Evolutionary conservation across 441 rosid species (phyloP), one percentile per base, ranked within the genome.

Genomic region (Hura crepitans): DNA sequence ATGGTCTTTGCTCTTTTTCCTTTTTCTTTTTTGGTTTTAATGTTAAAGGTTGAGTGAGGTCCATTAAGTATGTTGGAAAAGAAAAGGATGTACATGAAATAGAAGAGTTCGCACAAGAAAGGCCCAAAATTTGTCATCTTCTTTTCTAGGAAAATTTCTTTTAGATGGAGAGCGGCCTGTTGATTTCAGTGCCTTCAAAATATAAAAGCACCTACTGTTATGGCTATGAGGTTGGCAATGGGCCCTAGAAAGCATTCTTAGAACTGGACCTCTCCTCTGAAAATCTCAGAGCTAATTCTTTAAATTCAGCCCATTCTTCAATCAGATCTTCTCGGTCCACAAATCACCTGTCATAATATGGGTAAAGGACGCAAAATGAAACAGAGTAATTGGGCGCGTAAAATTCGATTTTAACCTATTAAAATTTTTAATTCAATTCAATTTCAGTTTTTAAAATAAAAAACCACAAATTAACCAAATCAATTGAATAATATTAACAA

Each of bases 131-230:
- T n/a, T 54, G 43, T 27, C 65, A 4, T 27, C 56, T 54, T 51
- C 66, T 66, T 81, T 75, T 74, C 35, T 65, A 33, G 54, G 45
- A 30, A 56, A 23, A 53, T 65, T 72, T 69, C 72, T 68, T 50
- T 50, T 10, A 39, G 50, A 73, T 75, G 81, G 77, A 73, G 80
- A 76, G 75, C 75, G 71, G 68, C 73, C 74, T 62, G 79, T 68
- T 77, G 79, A 75, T 79, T 82, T 75, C 84, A 80, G 78, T 80
- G 83, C 77, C 46, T 27, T 18, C 54, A 15, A n/a, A n/a, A 61
- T n/a, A 31, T 2, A 30, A 35, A 9, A n/a, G 11, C n/a, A 35
- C 12, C n/a, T n/a, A n/a, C n/a, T n/a, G n/a, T n/a, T n/a, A 18
- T 59, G 17, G 31, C 37, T 25, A 33, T 3, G 42, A 50, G 35